Percentiles rank a stretch among this genome's conserved stretches.
These are phyloP conservation scores for Aspergillus hiratsukae DNA, from an alignment of 2,329 filamentous ascomycete species.

Conservation along the genomic window DNA sequence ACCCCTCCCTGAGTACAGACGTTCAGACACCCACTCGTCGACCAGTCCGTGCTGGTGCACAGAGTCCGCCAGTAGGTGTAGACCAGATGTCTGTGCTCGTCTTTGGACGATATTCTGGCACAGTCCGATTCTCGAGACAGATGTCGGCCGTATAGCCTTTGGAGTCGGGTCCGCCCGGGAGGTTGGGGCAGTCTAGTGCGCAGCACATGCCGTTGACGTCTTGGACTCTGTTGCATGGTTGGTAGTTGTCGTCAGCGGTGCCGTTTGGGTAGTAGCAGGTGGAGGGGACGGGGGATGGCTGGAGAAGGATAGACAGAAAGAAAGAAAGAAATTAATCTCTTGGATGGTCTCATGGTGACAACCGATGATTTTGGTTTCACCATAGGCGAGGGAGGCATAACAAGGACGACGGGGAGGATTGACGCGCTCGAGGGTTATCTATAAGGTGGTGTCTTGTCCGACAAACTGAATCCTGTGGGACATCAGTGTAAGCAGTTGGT, in stretches of 20 bases:
- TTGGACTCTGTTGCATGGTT: neutral
- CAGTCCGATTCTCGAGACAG: neutral
- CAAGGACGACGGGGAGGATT: too few relatives aligned
- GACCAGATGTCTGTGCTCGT: neutral
- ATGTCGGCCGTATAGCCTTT: neutral
- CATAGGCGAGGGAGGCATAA: neutral
- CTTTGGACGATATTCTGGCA: neutral
- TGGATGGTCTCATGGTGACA: neutral
- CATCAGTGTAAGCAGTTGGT: neutral
- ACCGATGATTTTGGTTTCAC: neutral
- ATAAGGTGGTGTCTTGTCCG: neutral
- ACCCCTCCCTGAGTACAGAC: neutral
- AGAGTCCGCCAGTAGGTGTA: neutral
- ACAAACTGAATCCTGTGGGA: neutral
- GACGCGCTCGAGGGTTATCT: neutral
- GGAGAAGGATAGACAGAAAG: neutral
- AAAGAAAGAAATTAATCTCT: neutral
- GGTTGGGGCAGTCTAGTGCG: neutral
- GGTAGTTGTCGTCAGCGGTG: neutral
- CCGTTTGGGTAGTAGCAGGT: neutral
- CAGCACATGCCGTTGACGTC: neutral
- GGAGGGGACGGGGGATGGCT: neutral
- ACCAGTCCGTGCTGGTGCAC: constrained; percentile 1
- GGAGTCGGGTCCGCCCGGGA: neutral
- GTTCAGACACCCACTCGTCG: neutral